phyloP scores from a whole-genome alignment of 2,329 filamentous ascomycete species.

The Penicillium sp. region DNA sequence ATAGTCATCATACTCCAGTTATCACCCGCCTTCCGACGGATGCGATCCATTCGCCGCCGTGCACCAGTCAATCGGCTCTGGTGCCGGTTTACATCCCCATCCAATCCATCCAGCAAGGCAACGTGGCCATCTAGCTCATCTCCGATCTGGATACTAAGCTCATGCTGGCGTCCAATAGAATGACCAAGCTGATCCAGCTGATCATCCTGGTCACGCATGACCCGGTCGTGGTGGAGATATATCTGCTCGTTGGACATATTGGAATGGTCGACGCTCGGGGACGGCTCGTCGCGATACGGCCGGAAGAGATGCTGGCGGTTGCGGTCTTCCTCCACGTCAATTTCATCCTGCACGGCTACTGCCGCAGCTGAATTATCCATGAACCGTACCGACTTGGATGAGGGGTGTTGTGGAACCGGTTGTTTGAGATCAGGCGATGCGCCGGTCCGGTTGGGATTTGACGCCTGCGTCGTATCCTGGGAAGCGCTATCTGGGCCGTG shows the following conservation, averaged over 20 bases:
- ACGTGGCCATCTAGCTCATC: constrained; percentile 92
- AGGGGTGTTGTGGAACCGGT: constrained; percentile 43
- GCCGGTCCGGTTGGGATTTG: constrained; percentile 19
- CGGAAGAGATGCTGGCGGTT: constrained; percentile 59
- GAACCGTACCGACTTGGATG: constrained; percentile 78
- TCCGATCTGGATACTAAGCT: constrained; percentile 92
- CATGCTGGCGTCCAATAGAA: constrained; percentile 80
- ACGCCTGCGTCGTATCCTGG: constrained; percentile 52
- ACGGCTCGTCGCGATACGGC: constrained; percentile 55
- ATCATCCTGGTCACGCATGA: constrained; percentile 85
- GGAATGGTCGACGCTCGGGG: constrained; percentile 48
- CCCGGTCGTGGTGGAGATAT: constrained; percentile 73
- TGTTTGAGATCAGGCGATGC: constrained; percentile 39
- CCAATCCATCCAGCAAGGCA: constrained; percentile 81
- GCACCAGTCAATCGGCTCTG: constrained; percentile 71
- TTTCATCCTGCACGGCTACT: constrained; percentile 28
- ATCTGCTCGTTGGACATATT: constrained; percentile 76
- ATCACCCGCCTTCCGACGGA: constrained; percentile 71
- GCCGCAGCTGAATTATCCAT: constrained; percentile 56
- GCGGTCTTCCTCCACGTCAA: constrained; percentile 48
- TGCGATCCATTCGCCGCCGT: constrained; percentile 63
- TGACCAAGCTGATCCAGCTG: constrained; percentile 85
- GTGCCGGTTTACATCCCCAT: constrained; percentile 76
- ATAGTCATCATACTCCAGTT: constrained; percentile 84
- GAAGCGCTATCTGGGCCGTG: constrained; percentile 49